These are phyloP conservation scores for Silene vulgaris DNA, from an alignment of 179 eudicot species.

Conservation along the genomic window DNA sequence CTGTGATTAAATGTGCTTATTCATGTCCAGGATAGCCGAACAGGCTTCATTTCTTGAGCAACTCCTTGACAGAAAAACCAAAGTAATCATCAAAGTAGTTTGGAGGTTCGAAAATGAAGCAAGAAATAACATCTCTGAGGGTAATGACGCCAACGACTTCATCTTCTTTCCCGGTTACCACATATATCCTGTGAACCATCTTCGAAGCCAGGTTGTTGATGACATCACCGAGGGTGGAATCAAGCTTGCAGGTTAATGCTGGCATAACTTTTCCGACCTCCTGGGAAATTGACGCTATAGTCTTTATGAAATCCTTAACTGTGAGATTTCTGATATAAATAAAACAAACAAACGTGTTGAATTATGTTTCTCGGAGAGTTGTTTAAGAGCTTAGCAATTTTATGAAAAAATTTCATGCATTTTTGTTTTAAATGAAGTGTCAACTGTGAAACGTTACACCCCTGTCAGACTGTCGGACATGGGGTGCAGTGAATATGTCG, in stretches of 20 bases:
- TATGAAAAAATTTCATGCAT: not conserved
- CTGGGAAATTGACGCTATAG: slow-evolving; percentile 37
- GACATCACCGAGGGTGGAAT: slow-evolving; percentile 49
- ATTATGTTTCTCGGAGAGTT: not conserved
- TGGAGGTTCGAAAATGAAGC: slow-evolving; percentile 83
- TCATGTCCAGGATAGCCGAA: slow-evolving; percentile 9
- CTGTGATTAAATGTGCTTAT: slow-evolving; percentile 18
- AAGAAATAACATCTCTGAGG: slow-evolving; percentile 90
- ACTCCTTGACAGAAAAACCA: slow-evolving; percentile 53
- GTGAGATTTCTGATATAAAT: slow-evolving; percentile 55
- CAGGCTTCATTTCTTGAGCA: slow-evolving; percentile 41
- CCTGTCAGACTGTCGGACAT: not conserved
- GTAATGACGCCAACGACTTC: slow-evolving; percentile 75
- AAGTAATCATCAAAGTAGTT: slow-evolving; percentile 71
- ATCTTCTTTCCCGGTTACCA: slow-evolving; percentile 32
- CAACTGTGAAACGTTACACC: not conserved
- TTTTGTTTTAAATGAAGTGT: not conserved
- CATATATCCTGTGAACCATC: slow-evolving; percentile 65
- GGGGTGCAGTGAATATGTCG: not conserved
- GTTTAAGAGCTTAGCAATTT: not conserved
- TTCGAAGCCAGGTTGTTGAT: slow-evolving; percentile 56
- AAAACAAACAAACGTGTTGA: slow-evolving; percentile 6
- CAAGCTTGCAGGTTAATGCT: slow-evolving; percentile 63
- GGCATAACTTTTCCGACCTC: slow-evolving; percentile 42
- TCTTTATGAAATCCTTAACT: slow-evolving; percentile 60